These are phyloP conservation scores for Graphilbum ipis-grandicollis DNA, from an alignment of 2,329 filamentous ascomycete genomes.

Conservation along the genomic window DNA sequence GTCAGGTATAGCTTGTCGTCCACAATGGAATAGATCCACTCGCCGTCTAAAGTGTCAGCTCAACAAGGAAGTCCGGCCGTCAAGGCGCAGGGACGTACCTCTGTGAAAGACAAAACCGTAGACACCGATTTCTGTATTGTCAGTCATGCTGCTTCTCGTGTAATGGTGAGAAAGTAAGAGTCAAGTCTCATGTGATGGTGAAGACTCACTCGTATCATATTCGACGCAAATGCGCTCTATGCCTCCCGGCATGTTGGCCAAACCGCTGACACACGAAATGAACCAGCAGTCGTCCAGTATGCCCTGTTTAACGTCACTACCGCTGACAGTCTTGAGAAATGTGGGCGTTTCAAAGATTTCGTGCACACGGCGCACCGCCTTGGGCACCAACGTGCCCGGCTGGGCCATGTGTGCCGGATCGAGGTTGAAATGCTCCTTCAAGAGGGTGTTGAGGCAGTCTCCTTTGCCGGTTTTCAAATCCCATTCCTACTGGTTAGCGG, in stretches of 20 bases:
- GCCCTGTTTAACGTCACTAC: conserved; percentile 63
- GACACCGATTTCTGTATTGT: conserved; percentile 52
- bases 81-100: conserved; percentile 21
- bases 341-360: conserved; percentile 61
- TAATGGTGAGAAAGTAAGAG: too few relatives aligned
- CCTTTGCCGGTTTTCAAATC: conserved; percentile 50
- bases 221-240: conserved; percentile 62
- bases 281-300: conserved; percentile 70
- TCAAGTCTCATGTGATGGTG: too few relatives aligned
- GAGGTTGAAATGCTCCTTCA: conserved; percentile 29
- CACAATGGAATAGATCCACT: conserved; percentile 83
- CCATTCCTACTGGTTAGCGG: conserved; percentile 29
- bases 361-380: conserved; percentile 57
- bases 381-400: conserved; percentile 38
- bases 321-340: conserved; percentile 48
- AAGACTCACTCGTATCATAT: conserved; percentile 39
- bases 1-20: conserved; percentile 82
- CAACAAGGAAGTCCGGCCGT: not conserved
- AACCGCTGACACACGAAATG: conserved; percentile 58
- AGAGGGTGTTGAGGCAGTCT: conserved; percentile 35
- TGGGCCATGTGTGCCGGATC: conserved; percentile 22
- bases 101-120: conserved; percentile 82
- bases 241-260: conserved; percentile 54
- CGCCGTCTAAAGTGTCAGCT: conserved; percentile 38
- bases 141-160: too few relatives aligned